Conservation (phyloP, 1,284 basidiomycete species). For the Tilletia horrida region DNA sequence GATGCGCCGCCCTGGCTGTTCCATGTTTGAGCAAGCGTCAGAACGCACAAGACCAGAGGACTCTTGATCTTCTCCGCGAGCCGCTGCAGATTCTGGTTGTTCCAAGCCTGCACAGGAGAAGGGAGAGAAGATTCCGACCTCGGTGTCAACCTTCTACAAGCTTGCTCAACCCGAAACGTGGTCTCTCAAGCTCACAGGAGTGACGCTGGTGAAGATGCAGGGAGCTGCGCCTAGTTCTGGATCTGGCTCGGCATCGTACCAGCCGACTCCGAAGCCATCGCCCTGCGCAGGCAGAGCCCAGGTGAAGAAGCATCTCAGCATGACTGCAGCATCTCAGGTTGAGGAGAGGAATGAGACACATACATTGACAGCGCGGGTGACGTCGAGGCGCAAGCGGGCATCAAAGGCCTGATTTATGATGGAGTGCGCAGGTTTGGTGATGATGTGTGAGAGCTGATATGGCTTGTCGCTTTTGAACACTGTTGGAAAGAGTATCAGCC, state of each 20-base stretch:
- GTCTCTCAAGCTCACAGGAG: constrained; percentile 57
- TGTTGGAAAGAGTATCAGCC: neutral
- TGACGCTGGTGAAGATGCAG: constrained; percentile 94
- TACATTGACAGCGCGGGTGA: constrained; percentile 45
- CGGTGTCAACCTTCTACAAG: neutral
- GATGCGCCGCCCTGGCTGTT: no score
- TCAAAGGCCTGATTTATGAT: constrained; percentile 61
- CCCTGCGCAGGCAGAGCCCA: constrained; percentile 57
- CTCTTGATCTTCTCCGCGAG: constrained; percentile 52
- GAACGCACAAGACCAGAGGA: constrained; percentile 39
- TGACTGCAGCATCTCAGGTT: neutral
- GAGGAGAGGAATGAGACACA: neutral
- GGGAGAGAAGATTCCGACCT: neutral
- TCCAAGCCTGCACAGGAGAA: constrained; percentile 41
- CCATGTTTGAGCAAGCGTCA: neutral
- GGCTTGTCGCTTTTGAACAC: constrained; percentile 49
- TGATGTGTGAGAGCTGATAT: constrained; percentile 61
- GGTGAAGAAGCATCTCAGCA: no score
- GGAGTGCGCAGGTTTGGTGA: constrained; percentile 86
- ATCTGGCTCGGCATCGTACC: constrained; percentile 56
- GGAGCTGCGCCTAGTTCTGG: constrained; percentile 58
- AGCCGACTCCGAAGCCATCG: constrained; percentile 93
- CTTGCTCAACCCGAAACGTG: neutral
- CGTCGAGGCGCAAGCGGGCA: constrained; percentile 56
- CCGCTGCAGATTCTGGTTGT: constrained; percentile 48